Conservation (phyloP, 2,329 filamentous ascomycete species). For the Apiospora saccharicola region DNA sequence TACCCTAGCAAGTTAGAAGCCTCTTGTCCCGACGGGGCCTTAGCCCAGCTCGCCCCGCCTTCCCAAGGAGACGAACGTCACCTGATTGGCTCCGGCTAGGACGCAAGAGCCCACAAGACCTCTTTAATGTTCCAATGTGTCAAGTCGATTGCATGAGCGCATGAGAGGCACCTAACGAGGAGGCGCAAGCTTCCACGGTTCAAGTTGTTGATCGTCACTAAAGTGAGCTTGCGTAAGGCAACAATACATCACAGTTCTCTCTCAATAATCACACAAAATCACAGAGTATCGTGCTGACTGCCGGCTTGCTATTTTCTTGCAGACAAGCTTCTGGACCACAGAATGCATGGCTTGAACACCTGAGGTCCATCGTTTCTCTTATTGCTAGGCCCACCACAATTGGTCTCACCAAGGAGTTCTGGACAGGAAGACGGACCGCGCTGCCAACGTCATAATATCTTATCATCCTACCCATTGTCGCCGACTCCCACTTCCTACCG, state of each 20-base stretch:
- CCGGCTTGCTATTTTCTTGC: not conserved
- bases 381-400: constrained; percentile 13
- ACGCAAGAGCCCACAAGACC: constrained; percentile 1
- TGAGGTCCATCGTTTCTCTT: constrained; percentile 10
- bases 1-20: not conserved
- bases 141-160: not conserved
- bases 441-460: constrained; percentile 27
- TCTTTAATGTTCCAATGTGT: not conserved
- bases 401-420: not conserved
- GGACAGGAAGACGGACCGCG: constrained; percentile 4
- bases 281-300: not conserved
- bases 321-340: not conserved
- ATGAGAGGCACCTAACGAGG: constrained; percentile 5
- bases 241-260: not conserved
- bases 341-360: constrained; percentile 3
- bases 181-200: constrained; percentile 14
- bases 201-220: constrained; percentile 5
- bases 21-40: not conserved
- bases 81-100: not conserved
- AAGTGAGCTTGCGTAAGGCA: constrained; percentile 15
- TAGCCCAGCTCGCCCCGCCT: not conserved
- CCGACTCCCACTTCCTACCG: constrained; percentile 23
- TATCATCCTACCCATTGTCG: constrained; percentile 22
- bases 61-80: not conserved
- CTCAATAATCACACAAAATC: not conserved